phyloP scores from a whole-genome alignment of 371 early-diverging fungal species.

The Mortierella sp. region DNA sequence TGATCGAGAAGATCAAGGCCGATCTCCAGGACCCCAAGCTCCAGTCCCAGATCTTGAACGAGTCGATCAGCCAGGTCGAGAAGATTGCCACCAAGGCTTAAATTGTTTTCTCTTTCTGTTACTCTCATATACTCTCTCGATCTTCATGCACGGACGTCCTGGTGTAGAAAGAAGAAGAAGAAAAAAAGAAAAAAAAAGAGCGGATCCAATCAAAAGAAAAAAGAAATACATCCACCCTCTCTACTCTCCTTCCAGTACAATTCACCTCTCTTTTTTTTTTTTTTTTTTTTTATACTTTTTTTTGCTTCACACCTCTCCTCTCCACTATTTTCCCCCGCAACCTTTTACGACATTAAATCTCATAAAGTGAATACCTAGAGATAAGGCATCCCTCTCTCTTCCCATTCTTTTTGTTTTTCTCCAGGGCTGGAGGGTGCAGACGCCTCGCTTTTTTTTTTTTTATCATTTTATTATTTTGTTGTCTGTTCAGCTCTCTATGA shows the following conservation, averaged over 20 bases:
- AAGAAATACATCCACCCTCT: too few species aligned
- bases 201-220: too few species aligned
- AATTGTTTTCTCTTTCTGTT: slow-evolving; percentile 3
- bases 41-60: slow-evolving; percentile 56
- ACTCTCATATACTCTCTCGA: background rate
- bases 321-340: background rate
- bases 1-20: slow-evolving; percentile 87
- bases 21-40: slow-evolving; percentile 84
- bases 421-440: background rate
- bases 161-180: background rate
- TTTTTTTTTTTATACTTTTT: slow-evolving; percentile 3
- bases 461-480: background rate
- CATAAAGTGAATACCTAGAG: too few species aligned
- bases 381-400: slow-evolving; percentile 2
- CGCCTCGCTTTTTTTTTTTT: slow-evolving; percentile 12
- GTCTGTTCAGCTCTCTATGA: slow-evolving; percentile 16
- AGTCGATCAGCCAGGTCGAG: slow-evolving; percentile 58
- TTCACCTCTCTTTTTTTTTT: background rate
- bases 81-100: slow-evolving; percentile 54
- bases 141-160: too few species aligned
- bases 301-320: background rate
- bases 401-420: slow-evolving; percentile 3
- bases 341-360: background rate
- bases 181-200: background rate
- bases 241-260: too few species aligned